A percentile compares a stretch with the other conserved stretches of the same genome.
Evolutionary conservation across 116 monocot genomes (phyloP).

Genomic region (Phalaenopsis hybrid): DNA sequence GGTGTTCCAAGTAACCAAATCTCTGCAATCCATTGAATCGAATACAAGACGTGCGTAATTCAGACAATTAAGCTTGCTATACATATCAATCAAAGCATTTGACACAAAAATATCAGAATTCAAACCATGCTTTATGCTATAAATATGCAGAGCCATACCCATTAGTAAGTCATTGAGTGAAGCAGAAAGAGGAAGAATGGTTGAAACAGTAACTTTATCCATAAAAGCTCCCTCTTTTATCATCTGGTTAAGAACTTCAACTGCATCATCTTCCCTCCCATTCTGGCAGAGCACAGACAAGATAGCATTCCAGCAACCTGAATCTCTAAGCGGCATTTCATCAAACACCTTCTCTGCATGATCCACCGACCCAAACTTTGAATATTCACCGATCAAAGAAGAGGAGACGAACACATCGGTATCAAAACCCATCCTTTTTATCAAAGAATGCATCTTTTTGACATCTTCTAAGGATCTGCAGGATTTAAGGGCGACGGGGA

Average conservation of each 20-base stretch:
- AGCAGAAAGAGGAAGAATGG: conserved; percentile 50
- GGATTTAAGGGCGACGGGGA: conserved; percentile 56
- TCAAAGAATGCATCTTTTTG: conserved; percentile 33
- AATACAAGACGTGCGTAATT: conserved; percentile 30
- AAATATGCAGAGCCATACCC: conserved; percentile 40
- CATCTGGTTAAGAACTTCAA: conserved; percentile 46
- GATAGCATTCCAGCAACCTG: conserved; percentile 70
- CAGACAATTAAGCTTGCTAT: conserved; percentile 40
- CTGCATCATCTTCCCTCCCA: conserved; percentile 21
- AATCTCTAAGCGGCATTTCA: conserved; percentile 50
- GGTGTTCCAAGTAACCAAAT: conserved; percentile 81
- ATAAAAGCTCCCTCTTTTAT: conserved; percentile 25
- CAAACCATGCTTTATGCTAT: conserved; percentile 43
- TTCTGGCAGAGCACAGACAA: conserved; percentile 58
- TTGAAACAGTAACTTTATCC: conserved; percentile 47
- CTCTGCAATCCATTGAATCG: conserved; percentile 38
- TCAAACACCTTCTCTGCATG: conserved; percentile 52
- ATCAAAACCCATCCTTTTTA: conserved; percentile 31
- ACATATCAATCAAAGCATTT: conserved; percentile 70
- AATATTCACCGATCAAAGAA: conserved; percentile 47
- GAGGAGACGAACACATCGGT: conserved; percentile 39
- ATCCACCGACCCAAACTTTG: conserved; percentile 22
- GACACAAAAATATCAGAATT: conserved; percentile 46
- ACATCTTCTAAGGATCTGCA: conserved; percentile 11
- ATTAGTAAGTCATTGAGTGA: conserved; percentile 26